Evolutionary conservation across 768 basidiomycete species (phyloP), one percentile per base, ranked within the genome.

Genomic region (Lactifluus subvellereus): DNA sequence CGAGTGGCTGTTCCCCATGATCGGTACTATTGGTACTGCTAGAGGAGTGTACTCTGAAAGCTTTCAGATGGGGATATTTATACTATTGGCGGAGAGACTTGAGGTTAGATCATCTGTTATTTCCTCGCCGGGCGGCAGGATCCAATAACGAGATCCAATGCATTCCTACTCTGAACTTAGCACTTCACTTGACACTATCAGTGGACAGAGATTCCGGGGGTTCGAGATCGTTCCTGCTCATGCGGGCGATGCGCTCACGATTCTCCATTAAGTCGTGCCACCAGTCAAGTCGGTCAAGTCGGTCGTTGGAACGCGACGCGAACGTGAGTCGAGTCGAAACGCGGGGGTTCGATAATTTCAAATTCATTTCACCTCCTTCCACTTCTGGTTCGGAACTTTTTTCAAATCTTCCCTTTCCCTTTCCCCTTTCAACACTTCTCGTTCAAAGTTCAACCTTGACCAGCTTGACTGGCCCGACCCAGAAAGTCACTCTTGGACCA

Each of bases 1-100:
- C 2, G 63, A 64, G 50, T 65, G 54, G 16, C 27, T 47, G 62
- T 42, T 59, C 18, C 63, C 63, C 63, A 64, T 64, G 40, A 32
- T 38, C 10, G 53, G 48, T 37, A 38, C n/a, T 33, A 27, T 7
- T 47, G 27, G 20, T 5, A 18, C n/a, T 32, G 18, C 10, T n/a
- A 9, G 40, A 49, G 22, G 61, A 50, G 47, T 8, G 14, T 40
- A 16, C 10, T 50, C 5, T 11, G 55, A 49, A 43, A 27, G 48
- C n/a, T 6, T 18, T 54, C 4, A 6, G 27, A 38, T 2, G 32
- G 42, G 47, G 54, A 60, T 64, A 64, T 64, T 64, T 64, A 64
- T 64, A 64, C 52, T 9, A 11, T n/a, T 42, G 54, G 47, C 30
- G 60, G 47, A 50, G 38, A 38, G 52, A 40, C 33, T 10, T 9